phyloP scores from a whole-genome alignment of 2,329 filamentous ascomycete genomes.

The Cladosporium sp. region DNA sequence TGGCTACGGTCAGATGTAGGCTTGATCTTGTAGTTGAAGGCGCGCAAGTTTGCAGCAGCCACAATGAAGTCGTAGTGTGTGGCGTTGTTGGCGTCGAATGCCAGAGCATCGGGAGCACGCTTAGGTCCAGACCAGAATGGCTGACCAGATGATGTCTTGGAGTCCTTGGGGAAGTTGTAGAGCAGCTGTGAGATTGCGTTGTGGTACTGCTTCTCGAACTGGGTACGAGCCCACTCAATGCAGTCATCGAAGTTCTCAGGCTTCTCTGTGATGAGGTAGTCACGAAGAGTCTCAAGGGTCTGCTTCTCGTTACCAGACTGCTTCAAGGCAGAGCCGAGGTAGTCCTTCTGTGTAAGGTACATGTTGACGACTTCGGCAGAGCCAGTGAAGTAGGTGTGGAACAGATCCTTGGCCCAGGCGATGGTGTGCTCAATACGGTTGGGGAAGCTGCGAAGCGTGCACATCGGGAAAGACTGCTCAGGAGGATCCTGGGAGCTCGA shows the following conservation, averaged over 20 bases:
- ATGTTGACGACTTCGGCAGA: slow-evolving; percentile 92
- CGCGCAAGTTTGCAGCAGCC: slow-evolving; percentile 86
- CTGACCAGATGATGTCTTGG: slow-evolving; percentile 81
- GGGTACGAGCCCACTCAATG: slow-evolving; percentile 87
- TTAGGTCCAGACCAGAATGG: slow-evolving; percentile 99
- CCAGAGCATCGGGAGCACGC: slow-evolving; percentile 87
- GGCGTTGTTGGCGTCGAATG: slow-evolving; percentile 80
- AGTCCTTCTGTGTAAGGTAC: slow-evolving; percentile 84
- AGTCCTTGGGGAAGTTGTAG: slow-evolving; percentile 96
- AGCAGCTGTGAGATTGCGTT: slow-evolving; percentile 94
- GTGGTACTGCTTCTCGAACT: slow-evolving; percentile 96
- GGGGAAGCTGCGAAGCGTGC: slow-evolving; percentile 93
- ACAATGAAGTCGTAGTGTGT: slow-evolving; percentile 89
- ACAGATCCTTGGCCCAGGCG: slow-evolving; percentile 94
- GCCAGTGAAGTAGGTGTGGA: slow-evolving; percentile 91
- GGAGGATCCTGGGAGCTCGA: slow-evolving; percentile 96
- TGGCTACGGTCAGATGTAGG: slow-evolving; percentile 65
- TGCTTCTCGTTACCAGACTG: slow-evolving; percentile 94
- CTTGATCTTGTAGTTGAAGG: slow-evolving; percentile 96
- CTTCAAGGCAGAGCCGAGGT: slow-evolving; percentile 82
- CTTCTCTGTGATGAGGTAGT: slow-evolving; percentile 89
- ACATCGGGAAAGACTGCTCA: slow-evolving; percentile 99
- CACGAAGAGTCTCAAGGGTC: slow-evolving; percentile 84
- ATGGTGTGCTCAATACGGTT: slow-evolving; percentile 99
- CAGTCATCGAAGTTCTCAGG: slow-evolving; percentile 93